Evolutionary conservation across 1,284 basidiomycete species (phyloP).

Genomic region (Paramarasmius palmivorus): DNA sequence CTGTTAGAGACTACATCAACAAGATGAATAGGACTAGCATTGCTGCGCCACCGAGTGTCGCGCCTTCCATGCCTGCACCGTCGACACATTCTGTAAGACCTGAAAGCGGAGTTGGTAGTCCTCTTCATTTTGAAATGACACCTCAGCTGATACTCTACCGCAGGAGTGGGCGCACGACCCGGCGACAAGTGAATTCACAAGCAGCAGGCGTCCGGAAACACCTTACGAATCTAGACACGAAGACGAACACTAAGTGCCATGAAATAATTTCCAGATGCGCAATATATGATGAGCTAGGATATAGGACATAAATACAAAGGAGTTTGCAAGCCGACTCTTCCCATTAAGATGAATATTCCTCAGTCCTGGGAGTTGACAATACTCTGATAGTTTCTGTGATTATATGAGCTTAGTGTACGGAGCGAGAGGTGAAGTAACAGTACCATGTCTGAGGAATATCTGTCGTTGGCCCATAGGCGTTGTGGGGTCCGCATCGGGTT

Average conservation of each 20-base stretch:
- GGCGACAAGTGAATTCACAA: slow-evolving; percentile 13
- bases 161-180: slow-evolving; percentile 14
- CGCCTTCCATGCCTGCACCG: slow-evolving; percentile 32
- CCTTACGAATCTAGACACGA: slow-evolving; percentile 11
- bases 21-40: slow-evolving; percentile 50
- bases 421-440: slow-evolving; percentile 16
- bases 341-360: background rate
- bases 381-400: slow-evolving; percentile 23
- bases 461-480: slow-evolving; percentile 73
- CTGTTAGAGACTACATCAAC: slow-evolving; percentile 68
- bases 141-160: background rate
- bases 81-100: slow-evolving; percentile 17
- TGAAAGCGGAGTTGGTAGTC: slow-evolving; percentile 7
- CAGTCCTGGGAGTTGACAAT: slow-evolving; percentile 19
- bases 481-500: slow-evolving; percentile 57
- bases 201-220: slow-evolving; percentile 12
- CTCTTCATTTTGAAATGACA: background rate
- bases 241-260: slow-evolving; percentile 1
- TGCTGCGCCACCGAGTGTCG: slow-evolving; percentile 22
- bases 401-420: background rate
- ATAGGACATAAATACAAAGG: background rate
- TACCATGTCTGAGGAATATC: slow-evolving; percentile 78
- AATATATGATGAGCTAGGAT: background rate
- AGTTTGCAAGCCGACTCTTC: background rate
- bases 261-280: background rate